Percentiles rank a stretch among this genome's conserved stretches.
These are phyloP conservation scores for Secale cereale DNA, from an alignment of 176 grass and related monocot genomes.

Conservation along the genomic window DNA sequence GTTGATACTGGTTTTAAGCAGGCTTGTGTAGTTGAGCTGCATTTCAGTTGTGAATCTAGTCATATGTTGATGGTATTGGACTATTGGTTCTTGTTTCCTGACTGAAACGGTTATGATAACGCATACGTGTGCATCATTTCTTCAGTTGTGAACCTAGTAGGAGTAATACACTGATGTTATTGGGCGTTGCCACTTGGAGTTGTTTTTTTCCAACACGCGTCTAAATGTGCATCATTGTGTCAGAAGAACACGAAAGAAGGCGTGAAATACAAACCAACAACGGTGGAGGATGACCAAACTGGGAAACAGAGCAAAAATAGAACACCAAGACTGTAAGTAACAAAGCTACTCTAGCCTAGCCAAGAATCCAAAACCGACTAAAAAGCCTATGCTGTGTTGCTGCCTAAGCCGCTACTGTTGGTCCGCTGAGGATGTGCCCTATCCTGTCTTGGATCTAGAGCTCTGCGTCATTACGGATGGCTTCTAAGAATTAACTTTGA, in stretches of 20 bases:
- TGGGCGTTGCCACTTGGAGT: not conserved
- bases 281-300: not conserved
- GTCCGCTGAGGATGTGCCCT: not conserved
- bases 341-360: not conserved
- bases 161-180: too few species aligned
- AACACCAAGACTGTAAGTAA: not conserved
- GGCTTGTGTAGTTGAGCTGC: not conserved
- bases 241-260: not conserved
- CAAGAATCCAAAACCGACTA: not conserved
- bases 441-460: not conserved
- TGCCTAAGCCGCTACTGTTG: not conserved
- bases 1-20: not conserved
- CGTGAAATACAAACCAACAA: not conserved
- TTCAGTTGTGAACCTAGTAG: too few species aligned
- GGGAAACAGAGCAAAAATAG: not conserved
- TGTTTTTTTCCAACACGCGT: not conserved
- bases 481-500: not conserved
- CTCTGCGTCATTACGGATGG: not conserved
- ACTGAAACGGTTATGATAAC: not conserved
- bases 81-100: not conserved
- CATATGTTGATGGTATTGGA: not conserved
- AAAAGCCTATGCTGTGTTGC: not conserved
- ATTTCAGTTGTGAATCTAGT: conserved; percentile 19
- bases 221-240: not conserved
- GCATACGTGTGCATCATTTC: not conserved